These are phyloP conservation scores for Aspergillus hancockii DNA, from an alignment of 495 filamentous ascomycete genomes.

Conservation along the genomic window DNA sequence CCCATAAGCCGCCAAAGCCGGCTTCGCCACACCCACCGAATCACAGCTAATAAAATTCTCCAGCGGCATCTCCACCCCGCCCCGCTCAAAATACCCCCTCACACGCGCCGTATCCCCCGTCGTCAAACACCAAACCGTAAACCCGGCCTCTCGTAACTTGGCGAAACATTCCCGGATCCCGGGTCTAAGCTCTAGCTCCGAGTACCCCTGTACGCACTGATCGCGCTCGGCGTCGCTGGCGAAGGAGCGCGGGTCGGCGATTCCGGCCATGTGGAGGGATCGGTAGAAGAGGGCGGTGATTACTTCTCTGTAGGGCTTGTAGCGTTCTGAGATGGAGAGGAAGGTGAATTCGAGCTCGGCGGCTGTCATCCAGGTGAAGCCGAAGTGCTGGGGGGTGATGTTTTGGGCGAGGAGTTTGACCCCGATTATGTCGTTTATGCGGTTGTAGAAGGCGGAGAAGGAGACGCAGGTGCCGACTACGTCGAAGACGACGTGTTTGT, in stretches of 20 bases:
- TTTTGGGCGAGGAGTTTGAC: slow-evolving; percentile 27
- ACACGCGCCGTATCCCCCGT: slow-evolving; percentile 41
- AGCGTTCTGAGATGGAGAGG: slow-evolving; percentile 41
- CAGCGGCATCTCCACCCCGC: slow-evolving; percentile 36
- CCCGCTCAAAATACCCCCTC: slow-evolving; percentile 38
- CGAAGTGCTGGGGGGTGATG: slow-evolving; percentile 37
- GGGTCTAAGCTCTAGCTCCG: slow-evolving; percentile 28
- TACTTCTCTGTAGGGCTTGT: slow-evolving; percentile 35
- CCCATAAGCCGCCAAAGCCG: slow-evolving; percentile 33
- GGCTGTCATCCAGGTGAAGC: slow-evolving; percentile 43
- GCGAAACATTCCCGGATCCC: slow-evolving; percentile 33
- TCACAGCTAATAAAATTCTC: slow-evolving; percentile 46
- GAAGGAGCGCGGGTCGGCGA: slow-evolving; percentile 35
- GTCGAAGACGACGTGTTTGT: slow-evolving; percentile 46
- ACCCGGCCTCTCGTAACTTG: slow-evolving; percentile 33
- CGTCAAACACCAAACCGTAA: slow-evolving; percentile 46
- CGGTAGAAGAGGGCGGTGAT: slow-evolving; percentile 42
- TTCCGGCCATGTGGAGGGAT: slow-evolving; percentile 36
- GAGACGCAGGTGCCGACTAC: slow-evolving; percentile 47
- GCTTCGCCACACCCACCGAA: slow-evolving; percentile 31
- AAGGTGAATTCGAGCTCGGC: slow-evolving; percentile 46
- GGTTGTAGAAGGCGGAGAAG: slow-evolving; percentile 35
- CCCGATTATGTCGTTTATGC: slow-evolving; percentile 33
- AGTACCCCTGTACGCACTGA: slow-evolving; percentile 30
- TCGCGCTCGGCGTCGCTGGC: slow-evolving; percentile 39